Conservation (phyloP, 352 stramenopile species). For the Pythium volutum region DNA sequence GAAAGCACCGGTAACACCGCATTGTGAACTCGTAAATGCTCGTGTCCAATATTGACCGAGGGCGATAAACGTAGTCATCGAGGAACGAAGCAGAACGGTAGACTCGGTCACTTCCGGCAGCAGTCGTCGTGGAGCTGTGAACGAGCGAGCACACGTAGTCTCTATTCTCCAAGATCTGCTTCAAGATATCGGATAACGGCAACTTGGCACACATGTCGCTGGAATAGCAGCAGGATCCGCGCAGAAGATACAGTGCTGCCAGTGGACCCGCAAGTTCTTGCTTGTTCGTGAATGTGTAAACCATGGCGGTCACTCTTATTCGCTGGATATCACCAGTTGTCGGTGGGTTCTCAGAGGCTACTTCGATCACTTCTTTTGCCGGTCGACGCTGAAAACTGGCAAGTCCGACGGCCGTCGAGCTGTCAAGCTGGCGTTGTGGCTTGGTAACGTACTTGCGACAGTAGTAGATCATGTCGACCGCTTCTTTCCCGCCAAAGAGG, state of each 20-base stretch:
- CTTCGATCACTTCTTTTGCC: neutral
- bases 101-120: neutral
- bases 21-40: slow-evolving; percentile 12
- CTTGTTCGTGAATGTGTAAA: slow-evolving; percentile 22
- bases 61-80: slow-evolving; percentile 5
- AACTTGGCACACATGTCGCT: slow-evolving; percentile 4
- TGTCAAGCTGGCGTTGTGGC: slow-evolving; percentile 13
- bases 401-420: slow-evolving; percentile 11
- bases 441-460: slow-evolving; percentile 27
- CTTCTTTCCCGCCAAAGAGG: slow-evolving; percentile 17
- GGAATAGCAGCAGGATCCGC: slow-evolving; percentile 19
- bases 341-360: neutral
- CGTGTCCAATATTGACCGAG: neutral
- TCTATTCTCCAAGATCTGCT: neutral
- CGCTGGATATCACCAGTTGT: slow-evolving; percentile 4
- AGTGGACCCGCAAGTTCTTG: slow-evolving; percentile 23
- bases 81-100: neutral
- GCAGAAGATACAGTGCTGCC: slow-evolving; percentile 13
- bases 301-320: slow-evolving; percentile 15
- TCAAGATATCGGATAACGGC: slow-evolving; percentile 1
- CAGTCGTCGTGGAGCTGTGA: neutral
- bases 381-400: slow-evolving; percentile 18
- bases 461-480: slow-evolving; percentile 20
- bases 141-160: neutral
- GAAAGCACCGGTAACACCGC: slow-evolving; percentile 1